These are phyloP conservation scores for Pyracantha coccinea DNA, from an alignment of 331 rosid genomes.

Conservation along the genomic window DNA sequence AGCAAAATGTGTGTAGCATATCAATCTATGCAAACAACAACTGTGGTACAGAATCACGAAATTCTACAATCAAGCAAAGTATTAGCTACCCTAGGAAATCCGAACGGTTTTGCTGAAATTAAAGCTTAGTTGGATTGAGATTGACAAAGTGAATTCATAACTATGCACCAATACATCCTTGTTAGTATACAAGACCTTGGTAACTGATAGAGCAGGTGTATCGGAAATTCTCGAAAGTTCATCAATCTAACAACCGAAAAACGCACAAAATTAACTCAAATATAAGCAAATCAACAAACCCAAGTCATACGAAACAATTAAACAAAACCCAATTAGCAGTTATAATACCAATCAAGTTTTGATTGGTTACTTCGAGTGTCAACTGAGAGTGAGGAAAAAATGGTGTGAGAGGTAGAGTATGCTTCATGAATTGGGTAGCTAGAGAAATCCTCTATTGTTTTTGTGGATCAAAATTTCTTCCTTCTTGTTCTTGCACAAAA, in stretches of 20 bases:
- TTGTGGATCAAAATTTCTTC: too few species aligned
- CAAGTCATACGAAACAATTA: neutral
- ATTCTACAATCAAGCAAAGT: neutral
- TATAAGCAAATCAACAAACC: neutral
- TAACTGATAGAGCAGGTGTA: constrained; percentile 84
- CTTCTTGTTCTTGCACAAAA: too few species aligned
- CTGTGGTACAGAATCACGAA: neutral
- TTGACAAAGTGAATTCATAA: constrained; percentile 10
- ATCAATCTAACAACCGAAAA: constrained; percentile 47
- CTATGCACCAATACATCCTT: constrained; percentile 88
- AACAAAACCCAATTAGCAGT: neutral
- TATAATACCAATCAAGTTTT: neutral
- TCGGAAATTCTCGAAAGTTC: constrained; percentile 79
- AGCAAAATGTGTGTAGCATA: neutral
- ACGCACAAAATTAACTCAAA: neutral
- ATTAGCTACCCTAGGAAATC: neutral
- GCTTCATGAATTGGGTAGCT: constrained; percentile 69
- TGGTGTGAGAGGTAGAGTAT: constrained; percentile 23
- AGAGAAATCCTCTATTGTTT: constrained; percentile 77
- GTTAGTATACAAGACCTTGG: constrained; percentile 71
- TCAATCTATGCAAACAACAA: neutral
- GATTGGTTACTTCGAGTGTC: constrained; percentile 31
- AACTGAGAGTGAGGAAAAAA: constrained; percentile 44
- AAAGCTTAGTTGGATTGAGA: neutral
- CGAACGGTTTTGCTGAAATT: neutral